Evolutionary conservation across 306 rosid species (phyloP).

Genomic region (Medicago truncatula): DNA sequence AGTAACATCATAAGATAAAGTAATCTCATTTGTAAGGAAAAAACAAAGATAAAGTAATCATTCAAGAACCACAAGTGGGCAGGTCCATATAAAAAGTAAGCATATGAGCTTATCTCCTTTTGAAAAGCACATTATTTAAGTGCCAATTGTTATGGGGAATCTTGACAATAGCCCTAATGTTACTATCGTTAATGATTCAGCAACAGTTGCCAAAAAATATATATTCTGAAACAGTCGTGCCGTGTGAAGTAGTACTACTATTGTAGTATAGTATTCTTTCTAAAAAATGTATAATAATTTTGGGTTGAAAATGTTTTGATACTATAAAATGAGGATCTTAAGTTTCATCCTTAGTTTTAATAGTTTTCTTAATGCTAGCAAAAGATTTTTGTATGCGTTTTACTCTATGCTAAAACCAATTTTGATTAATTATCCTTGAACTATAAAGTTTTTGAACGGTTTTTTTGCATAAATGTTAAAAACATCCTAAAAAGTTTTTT

Average conservation of each 20-base stretch:
- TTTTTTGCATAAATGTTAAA: too few relatives aligned
- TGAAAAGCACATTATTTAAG: slow-evolving; percentile 27
- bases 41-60: not conserved
- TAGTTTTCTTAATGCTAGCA: too few relatives aligned
- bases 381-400: too few relatives aligned
- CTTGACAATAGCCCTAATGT: slow-evolving; percentile 23
- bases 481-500: too few relatives aligned
- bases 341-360: too few relatives aligned
- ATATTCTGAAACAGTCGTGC: slow-evolving; percentile 5
- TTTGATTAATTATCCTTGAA: too few relatives aligned
- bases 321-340: too few relatives aligned
- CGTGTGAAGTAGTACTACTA: not conserved
- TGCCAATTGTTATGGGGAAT: slow-evolving; percentile 19
- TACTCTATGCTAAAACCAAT: too few relatives aligned
- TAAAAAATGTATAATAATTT: too few relatives aligned
- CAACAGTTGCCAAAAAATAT: not conserved
- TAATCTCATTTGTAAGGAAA: not conserved
- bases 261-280: too few relatives aligned
- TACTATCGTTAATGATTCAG: slow-evolving; percentile 23
- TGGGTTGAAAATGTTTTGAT: too few relatives aligned
- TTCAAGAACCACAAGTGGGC: slow-evolving; percentile 28
- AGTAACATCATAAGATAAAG: not conserved
- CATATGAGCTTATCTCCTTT: slow-evolving; percentile 15
- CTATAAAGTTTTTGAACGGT: too few relatives aligned
- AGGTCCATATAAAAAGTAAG: slow-evolving; percentile 35